Conservation (phyloP, 176 grass and related monocot genomes). For the Zoysia pacifica region DNA sequence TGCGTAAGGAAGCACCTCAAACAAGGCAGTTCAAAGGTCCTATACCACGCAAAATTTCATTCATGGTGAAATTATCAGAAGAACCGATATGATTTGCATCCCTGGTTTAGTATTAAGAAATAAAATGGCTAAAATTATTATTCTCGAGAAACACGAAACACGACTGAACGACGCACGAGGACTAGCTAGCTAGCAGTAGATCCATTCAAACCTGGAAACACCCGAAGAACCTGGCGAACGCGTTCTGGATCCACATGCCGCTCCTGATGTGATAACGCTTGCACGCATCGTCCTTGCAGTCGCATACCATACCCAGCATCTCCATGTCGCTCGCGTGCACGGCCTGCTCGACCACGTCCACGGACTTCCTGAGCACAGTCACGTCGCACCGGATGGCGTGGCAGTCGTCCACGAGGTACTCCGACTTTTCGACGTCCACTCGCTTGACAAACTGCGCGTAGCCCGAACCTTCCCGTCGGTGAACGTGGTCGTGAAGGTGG, state of each 20-base stretch:
- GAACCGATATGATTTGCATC: background rate
- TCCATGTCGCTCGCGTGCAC: background rate
- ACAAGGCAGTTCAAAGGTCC: background rate
- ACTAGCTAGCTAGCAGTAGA: background rate
- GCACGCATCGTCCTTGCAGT: conserved; percentile 8
- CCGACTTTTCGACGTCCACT: background rate
- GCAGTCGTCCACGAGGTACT: conserved; percentile 18
- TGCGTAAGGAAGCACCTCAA: too few species aligned
- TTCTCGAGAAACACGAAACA: background rate
- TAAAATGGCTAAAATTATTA: background rate
- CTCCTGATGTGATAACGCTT: background rate
- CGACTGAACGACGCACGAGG: background rate
- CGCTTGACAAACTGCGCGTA: background rate
- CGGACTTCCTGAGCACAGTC: background rate
- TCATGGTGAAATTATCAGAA: background rate
- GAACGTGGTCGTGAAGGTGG: background rate
- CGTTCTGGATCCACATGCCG: background rate
- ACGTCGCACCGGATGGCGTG: conserved; percentile 25
- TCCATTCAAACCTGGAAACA: conserved; percentile 17
- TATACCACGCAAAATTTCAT: background rate
- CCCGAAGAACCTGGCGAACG: background rate
- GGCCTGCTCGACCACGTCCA: background rate
- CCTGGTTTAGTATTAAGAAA: background rate
- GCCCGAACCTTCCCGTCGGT: background rate
- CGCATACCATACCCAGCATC: background rate